phyloP scores from a whole-genome alignment of 805 yeast species.

The Yarrowia phangngaensis region DNA sequence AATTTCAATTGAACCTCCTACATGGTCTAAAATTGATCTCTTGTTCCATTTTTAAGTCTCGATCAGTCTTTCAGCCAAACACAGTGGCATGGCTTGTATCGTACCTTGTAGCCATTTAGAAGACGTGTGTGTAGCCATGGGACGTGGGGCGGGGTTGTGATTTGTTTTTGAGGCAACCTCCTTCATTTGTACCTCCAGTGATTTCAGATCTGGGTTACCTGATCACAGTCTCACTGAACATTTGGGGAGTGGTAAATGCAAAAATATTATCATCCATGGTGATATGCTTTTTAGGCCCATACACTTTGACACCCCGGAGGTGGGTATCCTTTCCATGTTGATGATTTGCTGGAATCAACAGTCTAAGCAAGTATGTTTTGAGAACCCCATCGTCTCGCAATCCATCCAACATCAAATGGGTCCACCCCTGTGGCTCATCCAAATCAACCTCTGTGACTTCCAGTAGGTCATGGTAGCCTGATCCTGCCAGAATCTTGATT shows the following conservation, averaged over 20 bases:
- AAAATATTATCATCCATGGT: conserved; percentile 31
- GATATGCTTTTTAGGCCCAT: conserved; percentile 32
- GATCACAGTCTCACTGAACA: conserved; percentile 32
- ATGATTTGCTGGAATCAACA: conserved; percentile 69
- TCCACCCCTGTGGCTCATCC: conserved; percentile 75
- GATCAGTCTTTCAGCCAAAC: no score
- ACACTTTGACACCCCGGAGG: conserved; percentile 66
- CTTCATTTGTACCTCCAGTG: background rate
- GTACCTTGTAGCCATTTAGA: no score
- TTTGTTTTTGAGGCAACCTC: background rate
- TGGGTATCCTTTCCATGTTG: conserved; percentile 97
- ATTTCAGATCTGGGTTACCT: background rate
- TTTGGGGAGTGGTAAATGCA: conserved; percentile 34
- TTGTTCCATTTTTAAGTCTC: no score
- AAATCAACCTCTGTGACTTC: conserved; percentile 61
- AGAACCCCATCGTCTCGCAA: conserved; percentile 48
- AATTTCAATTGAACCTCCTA: background rate
- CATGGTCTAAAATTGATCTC: no score
- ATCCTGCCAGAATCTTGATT: conserved; percentile 64
- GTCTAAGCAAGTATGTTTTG: conserved; percentile 61
- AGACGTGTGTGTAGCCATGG: no score
- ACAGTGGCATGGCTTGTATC: no score
- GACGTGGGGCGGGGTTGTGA: background rate
- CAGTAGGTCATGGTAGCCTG: conserved; percentile 70
- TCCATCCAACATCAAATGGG: conserved; percentile 55